Base-by-base conservation (phyloP, 2,329 filamentous ascomycete genomes). In the Phyllosticta citribraziliensis region DNA sequence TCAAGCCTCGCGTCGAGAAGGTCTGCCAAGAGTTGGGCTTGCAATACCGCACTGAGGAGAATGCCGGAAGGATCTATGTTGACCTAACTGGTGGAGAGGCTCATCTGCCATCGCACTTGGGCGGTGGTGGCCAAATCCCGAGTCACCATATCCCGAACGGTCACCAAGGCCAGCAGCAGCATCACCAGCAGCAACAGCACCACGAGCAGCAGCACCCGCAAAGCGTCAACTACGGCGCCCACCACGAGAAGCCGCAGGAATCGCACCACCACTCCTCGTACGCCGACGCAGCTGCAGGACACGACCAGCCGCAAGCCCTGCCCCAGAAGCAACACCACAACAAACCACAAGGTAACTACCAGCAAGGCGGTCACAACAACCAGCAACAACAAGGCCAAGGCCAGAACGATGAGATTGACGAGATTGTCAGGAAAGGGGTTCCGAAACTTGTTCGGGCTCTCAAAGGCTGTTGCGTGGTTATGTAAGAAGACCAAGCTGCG, bases 1-100 rank as follows among this genome's bases (percentile, higher is more conserved):
- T 99, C 74, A 97, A 96, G 77, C 94, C 94, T n/a, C 83, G 89
- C 64, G 91, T 97, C 52, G 92, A 97, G 77, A 82, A 89, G 72
- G 80, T 97, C 56, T 96, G 93, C 74, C 82, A 79, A 56, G 88
- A 97, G 72, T 76, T 96, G 53, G 90, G 92, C 0, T 79, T 99
- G 60, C 83, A 91, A 68, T 97, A 88, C 74, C 76, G 82, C 61
- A 95, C 91, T 1, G 94, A 97, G 78, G 87, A 88, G 56, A 97
- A 99, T 67, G 88, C 88, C 9, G 94, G 94, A 0, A 79, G 91
- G 17, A 92, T 99, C 52, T 96, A 90, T 71, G 84, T 97, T 64
- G 88, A 97, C 70, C 79, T 97, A 65, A 84, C 87, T 66, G 91
- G 91, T 60, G 88, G 86, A 12, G 79, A 84, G 56, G 85, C 84